Conservation (phyloP, 257 asterid species). For the Asclepias syriaca region DNA sequence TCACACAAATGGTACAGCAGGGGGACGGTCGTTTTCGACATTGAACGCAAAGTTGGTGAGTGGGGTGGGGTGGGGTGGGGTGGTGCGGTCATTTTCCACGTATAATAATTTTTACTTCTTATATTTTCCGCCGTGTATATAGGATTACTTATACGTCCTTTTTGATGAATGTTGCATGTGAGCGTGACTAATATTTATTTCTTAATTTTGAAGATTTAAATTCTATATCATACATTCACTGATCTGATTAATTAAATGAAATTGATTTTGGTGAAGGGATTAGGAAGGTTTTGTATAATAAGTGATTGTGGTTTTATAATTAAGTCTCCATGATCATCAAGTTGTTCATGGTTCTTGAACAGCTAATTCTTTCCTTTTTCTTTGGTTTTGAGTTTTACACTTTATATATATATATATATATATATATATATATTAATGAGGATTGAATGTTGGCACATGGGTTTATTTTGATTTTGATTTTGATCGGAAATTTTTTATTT, state of each 20-base stretch:
- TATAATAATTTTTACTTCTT: background rate
- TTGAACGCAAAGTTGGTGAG: background rate
- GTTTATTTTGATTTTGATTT: background rate
- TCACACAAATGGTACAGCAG: background rate
- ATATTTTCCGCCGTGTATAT: background rate
- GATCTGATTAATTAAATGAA: background rate
- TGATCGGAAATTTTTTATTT: background rate
- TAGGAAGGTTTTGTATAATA: background rate
- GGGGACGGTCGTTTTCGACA: background rate
- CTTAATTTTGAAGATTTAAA: background rate
- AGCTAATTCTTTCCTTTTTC: background rate
- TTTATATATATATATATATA: background rate
- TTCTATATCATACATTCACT: background rate
- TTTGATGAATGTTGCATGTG: background rate
- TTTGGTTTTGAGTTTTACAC: background rate
- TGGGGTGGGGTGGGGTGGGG: background rate
- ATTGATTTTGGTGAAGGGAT: background rate
- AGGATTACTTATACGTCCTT: background rate
- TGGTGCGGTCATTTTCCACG: background rate
- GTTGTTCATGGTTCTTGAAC: background rate
- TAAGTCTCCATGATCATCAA: background rate
- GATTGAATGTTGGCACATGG: background rate
- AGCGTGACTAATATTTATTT: background rate
- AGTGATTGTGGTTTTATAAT: background rate
- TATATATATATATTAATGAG: background rate